Evolutionary conservation across 2,329 filamentous ascomycete genomes (phyloP), one percentile per base, ranked within the genome.

Genomic region (Plectosphaerella cucumerina): DNA sequence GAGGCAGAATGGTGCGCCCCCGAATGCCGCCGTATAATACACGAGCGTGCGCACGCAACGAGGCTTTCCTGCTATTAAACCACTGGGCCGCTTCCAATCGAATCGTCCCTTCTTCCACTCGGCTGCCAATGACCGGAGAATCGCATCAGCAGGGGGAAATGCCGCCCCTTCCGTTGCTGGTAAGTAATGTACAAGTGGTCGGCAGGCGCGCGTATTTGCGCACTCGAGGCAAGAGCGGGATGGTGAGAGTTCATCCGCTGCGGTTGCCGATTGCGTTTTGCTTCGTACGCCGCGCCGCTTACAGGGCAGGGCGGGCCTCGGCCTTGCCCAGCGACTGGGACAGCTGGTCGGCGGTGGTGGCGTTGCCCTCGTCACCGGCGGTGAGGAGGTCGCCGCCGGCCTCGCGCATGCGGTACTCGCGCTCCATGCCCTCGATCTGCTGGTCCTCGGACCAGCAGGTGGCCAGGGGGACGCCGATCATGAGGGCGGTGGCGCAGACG

Each of bases 351-450:
- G 75, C 76, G 5, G 78, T 81, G 54, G 64, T 70, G 52, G 60
- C 63, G 11, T 65, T 63, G 18, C 51, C 60, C 47, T 68, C 70
- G 5, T 65, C 60, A 34, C 74, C 76, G 12, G 73, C 76, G 12
- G 78, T 81, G 54, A 84, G 63, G 35, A 84, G 67, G 67, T 96
- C 90, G 66, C 88, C 86, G 57, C 90, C 90, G 65, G 88, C 84
- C 81, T 96, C 90, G 70, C 94, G 88, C 90, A 96, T 94, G 71
- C 88, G 86, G 82, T 92, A 91, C 77, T 97, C 93, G 71, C 91
- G 85, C 84, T 99, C 94, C 90, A 97, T 95, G 77, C 96, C 93
- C 58, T 93, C 80, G 69, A 96, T 85, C 77, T 96, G 90, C 80
- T 97, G 91, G 78, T 99, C 94, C 78, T 99, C 94, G 57, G 88